Conservation (phyloP, 129 eudicot genomes). For the Flaveria bidentis region DNA sequence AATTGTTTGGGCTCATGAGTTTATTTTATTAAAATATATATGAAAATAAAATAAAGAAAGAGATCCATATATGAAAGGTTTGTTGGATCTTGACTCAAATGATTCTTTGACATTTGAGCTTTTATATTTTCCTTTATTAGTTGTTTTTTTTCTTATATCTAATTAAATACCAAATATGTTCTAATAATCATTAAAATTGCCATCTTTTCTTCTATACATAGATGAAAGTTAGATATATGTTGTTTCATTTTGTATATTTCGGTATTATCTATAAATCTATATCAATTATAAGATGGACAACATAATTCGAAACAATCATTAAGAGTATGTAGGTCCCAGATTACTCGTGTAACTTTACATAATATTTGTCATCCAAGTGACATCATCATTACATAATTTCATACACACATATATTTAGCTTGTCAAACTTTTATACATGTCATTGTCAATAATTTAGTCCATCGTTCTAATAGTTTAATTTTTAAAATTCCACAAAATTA, state of each 20-base stretch:
- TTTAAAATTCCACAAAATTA: too few relatives aligned
- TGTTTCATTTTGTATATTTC: not conserved
- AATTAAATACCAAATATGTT: not conserved
- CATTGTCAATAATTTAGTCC: too few relatives aligned
- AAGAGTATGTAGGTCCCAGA: too few relatives aligned
- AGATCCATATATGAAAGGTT: slow-evolving; percentile 8
- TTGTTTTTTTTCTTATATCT: not conserved
- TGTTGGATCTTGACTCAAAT: slow-evolving; percentile 19
- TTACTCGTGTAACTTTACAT: too few relatives aligned
- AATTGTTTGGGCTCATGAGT: slow-evolving; percentile 34
- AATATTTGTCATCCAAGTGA: too few relatives aligned
- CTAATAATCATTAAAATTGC: not conserved
- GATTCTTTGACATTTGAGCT: slow-evolving; percentile 16
- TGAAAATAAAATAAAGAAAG: not conserved
- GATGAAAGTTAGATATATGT: not conserved
- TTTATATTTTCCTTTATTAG: not conserved
- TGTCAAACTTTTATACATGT: too few relatives aligned
- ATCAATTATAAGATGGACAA: too few relatives aligned
- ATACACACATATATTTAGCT: too few relatives aligned
- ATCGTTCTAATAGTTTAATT: too few relatives aligned
- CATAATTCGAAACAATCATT: too few relatives aligned
- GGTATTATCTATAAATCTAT: not conserved
- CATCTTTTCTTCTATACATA: not conserved
- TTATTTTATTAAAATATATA: not conserved
- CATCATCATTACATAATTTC: too few relatives aligned